Evolutionary conservation across 768 basidiomycete genomes (phyloP).

Genomic region (Mycena pura): DNA sequence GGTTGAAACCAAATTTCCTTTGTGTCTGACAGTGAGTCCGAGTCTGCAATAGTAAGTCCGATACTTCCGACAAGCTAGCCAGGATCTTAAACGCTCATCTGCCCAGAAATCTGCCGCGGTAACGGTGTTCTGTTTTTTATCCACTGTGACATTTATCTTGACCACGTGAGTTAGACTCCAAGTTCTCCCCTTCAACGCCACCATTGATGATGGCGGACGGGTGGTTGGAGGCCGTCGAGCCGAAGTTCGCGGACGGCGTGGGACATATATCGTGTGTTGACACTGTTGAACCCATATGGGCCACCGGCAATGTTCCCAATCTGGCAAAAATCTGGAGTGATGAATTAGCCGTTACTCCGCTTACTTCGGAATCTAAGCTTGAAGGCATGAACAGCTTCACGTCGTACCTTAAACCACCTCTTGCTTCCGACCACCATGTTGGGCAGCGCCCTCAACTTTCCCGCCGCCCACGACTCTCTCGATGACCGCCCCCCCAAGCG

Average conservation of each 20-base stretch:
- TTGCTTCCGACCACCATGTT: slow-evolving; percentile 25
- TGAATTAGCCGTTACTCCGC: no score
- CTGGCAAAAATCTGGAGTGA: no score
- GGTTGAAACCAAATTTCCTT: no score
- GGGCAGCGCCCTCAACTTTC: slow-evolving; percentile 26
- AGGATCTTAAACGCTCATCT: no score
- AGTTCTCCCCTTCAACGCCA: neutral
- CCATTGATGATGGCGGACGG: neutral
- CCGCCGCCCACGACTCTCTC: slow-evolving; percentile 29
- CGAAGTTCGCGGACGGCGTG: slow-evolving; percentile 13
- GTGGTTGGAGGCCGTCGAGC: no score
- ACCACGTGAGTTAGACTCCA: no score
- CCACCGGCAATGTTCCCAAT: neutral
- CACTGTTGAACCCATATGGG: neutral
- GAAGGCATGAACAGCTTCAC: slow-evolving; percentile 6
- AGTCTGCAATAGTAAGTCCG: no score
- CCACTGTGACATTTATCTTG: no score
- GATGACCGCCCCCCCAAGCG: slow-evolving; percentile 41
- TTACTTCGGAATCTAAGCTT: slow-evolving; percentile 18
- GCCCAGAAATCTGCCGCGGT: no score
- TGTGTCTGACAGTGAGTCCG: no score
- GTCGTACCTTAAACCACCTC: slow-evolving; percentile 21
- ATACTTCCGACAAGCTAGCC: no score
- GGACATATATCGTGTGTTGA: neutral
- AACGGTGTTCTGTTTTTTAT: no score